Evolutionary conservation across 164 flowering plant species (phyloP).

Genomic region (Dillenia turbinata): DNA sequence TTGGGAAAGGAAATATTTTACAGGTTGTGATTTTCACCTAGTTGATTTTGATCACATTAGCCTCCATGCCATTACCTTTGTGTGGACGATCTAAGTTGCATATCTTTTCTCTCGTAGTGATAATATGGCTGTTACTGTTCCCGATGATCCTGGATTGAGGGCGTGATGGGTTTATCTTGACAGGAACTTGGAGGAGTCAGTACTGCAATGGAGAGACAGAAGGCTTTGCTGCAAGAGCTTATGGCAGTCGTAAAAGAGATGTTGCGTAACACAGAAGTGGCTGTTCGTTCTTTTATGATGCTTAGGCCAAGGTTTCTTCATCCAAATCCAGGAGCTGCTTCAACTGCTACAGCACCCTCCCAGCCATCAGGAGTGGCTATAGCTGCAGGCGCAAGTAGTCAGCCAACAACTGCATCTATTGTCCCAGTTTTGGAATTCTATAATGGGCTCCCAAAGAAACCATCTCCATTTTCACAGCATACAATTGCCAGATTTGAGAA

Average conservation of each 20-base stretch:
- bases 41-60: too few species aligned
- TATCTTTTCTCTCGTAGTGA: too few species aligned
- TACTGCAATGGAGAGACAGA: conserved; percentile 76
- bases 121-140: too few species aligned
- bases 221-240: conserved; percentile 59
- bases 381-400: conserved; percentile 38
- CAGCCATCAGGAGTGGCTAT: conserved; percentile 51
- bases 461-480: conserved; percentile 79
- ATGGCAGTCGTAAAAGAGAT: conserved; percentile 73
- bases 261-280: conserved; percentile 83
- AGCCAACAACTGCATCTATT: conserved; percentile 40
- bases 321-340: conserved; percentile 34
- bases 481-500: conserved; percentile 85
- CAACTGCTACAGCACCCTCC: conserved; percentile 40
- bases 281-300: conserved; percentile 89
- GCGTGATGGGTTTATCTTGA: neutral
- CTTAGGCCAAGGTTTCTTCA: conserved; percentile 78
- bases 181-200: conserved; percentile 96
- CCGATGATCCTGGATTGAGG: conserved; percentile 1
- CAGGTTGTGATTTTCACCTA: too few species aligned
- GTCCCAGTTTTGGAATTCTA: conserved; percentile 81
- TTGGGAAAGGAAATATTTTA: too few species aligned
- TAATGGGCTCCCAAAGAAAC: conserved; percentile 82
- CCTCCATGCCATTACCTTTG: too few species aligned
- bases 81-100: too few species aligned